A percentile compares a stretch with the other conserved stretches of the same genome.
Evolutionary conservation across 2,329 filamentous ascomycete species (phyloP).

Genomic region (Chrysoporthe austroafricana): DNA sequence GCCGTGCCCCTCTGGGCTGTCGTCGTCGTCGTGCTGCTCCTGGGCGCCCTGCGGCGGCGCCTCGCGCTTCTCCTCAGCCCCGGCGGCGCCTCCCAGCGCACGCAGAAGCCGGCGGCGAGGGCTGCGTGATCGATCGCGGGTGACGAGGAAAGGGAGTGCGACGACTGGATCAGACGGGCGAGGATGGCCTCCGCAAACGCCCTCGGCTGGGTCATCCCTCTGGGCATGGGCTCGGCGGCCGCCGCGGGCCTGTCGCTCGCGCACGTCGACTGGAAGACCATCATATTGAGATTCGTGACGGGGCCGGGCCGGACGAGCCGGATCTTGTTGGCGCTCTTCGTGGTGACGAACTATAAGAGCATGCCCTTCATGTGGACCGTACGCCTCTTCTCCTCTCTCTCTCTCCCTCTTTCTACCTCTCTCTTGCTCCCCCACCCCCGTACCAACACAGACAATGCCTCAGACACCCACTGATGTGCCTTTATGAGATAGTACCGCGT

Average conservation of each 20-base stretch:
- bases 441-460: not conserved
- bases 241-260: slow-evolving; percentile 49
- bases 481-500: slow-evolving; percentile 37
- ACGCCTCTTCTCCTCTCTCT: slow-evolving; percentile 42
- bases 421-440: not conserved
- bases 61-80: slow-evolving; percentile 27
- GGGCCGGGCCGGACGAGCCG: slow-evolving; percentile 59
- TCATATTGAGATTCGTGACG: slow-evolving; percentile 51
- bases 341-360: slow-evolving; percentile 72
- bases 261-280: slow-evolving; percentile 46
- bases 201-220: slow-evolving; percentile 41
- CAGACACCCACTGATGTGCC: not conserved
- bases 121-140: not conserved
- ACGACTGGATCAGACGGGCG: not conserved
- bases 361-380: slow-evolving; percentile 78
- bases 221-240: slow-evolving; percentile 46
- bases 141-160: not conserved
- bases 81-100: not conserved
- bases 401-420: too few relatives aligned
- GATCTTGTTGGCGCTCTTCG: slow-evolving; percentile 57
- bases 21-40: slow-evolving; percentile 42
- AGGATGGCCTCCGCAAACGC: slow-evolving; percentile 27
- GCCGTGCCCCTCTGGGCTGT: slow-evolving; percentile 48
- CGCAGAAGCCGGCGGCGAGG: not conserved
- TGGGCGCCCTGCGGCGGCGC: slow-evolving; percentile 40